Percentiles rank a stretch among this genome's conserved stretches.
Conservation (phyloP, 2,329 filamentous ascomycete genomes). For the Neonectria punicea region DNA sequence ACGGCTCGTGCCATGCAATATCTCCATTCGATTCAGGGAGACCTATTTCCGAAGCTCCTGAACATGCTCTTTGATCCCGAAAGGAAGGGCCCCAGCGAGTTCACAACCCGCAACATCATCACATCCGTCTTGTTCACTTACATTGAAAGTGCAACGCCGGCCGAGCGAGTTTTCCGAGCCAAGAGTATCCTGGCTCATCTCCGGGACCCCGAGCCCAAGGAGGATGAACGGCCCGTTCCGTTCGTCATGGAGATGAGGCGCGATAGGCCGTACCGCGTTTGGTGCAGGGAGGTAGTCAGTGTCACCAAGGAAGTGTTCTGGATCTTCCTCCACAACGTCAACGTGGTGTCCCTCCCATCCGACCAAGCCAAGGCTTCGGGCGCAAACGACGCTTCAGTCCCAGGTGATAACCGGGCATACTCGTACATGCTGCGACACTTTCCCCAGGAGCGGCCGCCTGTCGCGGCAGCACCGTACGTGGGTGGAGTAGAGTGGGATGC, state of each 20-base stretch:
- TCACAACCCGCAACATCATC: conserved; percentile 90
- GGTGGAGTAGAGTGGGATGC: conserved; percentile 99
- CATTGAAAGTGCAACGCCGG: conserved; percentile 72
- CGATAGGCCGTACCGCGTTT: conserved; percentile 88
- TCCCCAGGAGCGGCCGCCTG: conserved; percentile 85
- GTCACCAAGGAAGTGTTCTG: conserved; percentile 99
- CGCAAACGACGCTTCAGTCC: conserved; percentile 43
- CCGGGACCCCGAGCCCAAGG: conserved; percentile 79
- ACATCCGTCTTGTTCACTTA: conserved; percentile 91
- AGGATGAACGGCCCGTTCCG: conserved; percentile 78
- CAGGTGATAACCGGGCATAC: conserved; percentile 55
- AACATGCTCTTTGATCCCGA: conserved; percentile 97
- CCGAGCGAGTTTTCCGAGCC: conserved; percentile 75
- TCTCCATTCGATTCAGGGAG: conserved; percentile 80
- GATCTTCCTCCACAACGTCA: conserved; percentile 97
- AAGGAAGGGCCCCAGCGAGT: conserved; percentile 96
- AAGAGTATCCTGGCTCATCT: conserved; percentile 81
- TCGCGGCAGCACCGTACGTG: conserved; percentile 94
- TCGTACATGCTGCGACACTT: conserved; percentile 79
- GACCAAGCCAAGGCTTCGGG: conserved; percentile 47
- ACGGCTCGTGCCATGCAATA: conserved; percentile 87
- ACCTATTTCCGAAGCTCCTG: conserved; percentile 86
- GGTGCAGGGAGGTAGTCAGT: conserved; percentile 91
- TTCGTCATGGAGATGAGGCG: conserved; percentile 93
- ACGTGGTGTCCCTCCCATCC: conserved; percentile 77